These are phyloP conservation scores for Cytospora piceicola DNA, from an alignment of 2,329 filamentous ascomycete genomes.

Conservation along the genomic window DNA sequence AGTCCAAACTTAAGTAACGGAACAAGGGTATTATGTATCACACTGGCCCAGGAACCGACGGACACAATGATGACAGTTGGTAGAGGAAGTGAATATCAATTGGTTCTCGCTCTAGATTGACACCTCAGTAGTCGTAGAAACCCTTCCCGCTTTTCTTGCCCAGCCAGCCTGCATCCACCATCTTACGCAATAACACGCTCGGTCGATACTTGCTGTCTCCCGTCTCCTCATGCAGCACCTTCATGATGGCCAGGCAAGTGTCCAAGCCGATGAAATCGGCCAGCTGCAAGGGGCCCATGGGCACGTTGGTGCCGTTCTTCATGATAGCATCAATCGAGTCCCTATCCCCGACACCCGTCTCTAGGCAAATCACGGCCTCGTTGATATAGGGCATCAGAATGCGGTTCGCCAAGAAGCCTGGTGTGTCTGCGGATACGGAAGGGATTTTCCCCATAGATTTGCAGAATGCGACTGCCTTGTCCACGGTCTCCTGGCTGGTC, in stretches of 20 bases:
- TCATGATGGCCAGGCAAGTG: slow-evolving; percentile 97
- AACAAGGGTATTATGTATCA: background rate
- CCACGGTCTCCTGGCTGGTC: slow-evolving; percentile 79
- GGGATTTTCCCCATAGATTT: slow-evolving; percentile 91
- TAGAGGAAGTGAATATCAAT: background rate
- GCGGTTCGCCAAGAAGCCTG: slow-evolving; percentile 93
- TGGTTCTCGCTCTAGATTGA: background rate
- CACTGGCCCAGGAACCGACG: background rate
- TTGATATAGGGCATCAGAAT: slow-evolving; percentile 99
- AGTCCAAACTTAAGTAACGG: background rate
- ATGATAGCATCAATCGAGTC: slow-evolving; percentile 97
- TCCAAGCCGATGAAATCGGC: slow-evolving; percentile 98
- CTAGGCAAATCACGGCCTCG: slow-evolving; percentile 93
- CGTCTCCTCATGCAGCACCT: slow-evolving; percentile 86
- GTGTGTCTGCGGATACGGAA: slow-evolving; percentile 84
- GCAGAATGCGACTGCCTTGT: slow-evolving; percentile 83
- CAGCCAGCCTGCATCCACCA: slow-evolving; percentile 97
- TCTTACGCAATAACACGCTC: slow-evolving; percentile 83
- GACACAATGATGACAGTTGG: background rate
- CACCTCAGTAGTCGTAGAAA: slow-evolving; percentile 81
- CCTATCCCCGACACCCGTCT: slow-evolving; percentile 85
- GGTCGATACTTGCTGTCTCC: slow-evolving; percentile 96
- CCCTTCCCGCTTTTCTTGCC: slow-evolving; percentile 98
- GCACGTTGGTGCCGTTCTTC: slow-evolving; percentile 99
- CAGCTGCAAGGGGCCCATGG: slow-evolving; percentile 92